phyloP scores from a whole-genome alignment of 148 eudicot species.

The Talinum fruticosum region DNA sequence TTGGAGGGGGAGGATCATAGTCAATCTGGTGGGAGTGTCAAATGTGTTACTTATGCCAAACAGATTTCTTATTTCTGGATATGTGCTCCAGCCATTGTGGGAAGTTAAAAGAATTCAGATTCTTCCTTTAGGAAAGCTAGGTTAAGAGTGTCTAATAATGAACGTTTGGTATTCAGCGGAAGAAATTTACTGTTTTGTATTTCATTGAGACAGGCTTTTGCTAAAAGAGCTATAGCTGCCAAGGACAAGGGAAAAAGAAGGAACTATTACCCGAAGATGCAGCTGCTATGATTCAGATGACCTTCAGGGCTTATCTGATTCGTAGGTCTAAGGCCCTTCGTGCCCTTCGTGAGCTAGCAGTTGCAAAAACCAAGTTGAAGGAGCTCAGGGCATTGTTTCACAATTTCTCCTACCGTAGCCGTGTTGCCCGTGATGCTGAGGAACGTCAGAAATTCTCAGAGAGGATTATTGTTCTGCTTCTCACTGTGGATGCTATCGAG shows the following conservation, averaged over 20 bases:
- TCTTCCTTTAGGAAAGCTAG: no score
- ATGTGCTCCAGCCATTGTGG: no score
- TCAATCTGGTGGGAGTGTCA: no score
- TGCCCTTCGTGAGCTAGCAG: slow-evolving; percentile 82
- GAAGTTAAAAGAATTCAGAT: no score
- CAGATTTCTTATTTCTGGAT: no score
- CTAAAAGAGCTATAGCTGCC: slow-evolving; percentile 49
- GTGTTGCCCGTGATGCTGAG: slow-evolving; percentile 67
- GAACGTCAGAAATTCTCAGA: slow-evolving; percentile 85
- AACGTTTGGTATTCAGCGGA: no score
- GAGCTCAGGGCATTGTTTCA: slow-evolving; percentile 79
- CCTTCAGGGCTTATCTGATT: slow-evolving; percentile 73
- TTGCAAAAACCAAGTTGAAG: slow-evolving; percentile 83
- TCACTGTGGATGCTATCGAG: slow-evolving; percentile 94
- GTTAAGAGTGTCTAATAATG: no score
- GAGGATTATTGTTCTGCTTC: slow-evolving; percentile 82
- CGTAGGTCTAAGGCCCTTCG: slow-evolving; percentile 80
- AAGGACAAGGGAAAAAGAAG: slow-evolving; percentile 62
- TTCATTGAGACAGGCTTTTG: slow-evolving; percentile 53
- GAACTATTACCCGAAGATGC: slow-evolving; percentile 81
- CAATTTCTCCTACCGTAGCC: slow-evolving; percentile 80
- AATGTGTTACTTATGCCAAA: no score
- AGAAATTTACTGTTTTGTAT: slow-evolving; percentile 9
- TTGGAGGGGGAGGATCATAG: no score
- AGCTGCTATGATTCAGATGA: slow-evolving; percentile 66